Percentiles rank a stretch among this genome's conserved stretches.
phyloP scores from a whole-genome alignment of 495 filamentous ascomycete species.

The Hypoxylon fragiforme region DNA sequence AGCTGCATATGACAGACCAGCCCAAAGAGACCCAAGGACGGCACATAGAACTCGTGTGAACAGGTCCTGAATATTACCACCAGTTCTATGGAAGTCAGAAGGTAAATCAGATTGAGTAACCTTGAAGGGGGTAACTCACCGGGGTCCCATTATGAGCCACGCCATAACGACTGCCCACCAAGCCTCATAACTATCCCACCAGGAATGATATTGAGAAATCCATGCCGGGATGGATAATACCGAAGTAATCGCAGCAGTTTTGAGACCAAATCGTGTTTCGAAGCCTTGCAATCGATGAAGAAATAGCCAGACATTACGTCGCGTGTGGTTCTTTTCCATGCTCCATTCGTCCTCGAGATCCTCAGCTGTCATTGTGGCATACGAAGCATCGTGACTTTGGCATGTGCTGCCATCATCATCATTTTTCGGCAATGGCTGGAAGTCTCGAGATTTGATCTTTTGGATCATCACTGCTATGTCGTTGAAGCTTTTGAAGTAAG shows the following conservation, averaged over 20 bases:
- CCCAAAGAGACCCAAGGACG: constrained; percentile 57
- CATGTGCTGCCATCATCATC: constrained; percentile 27
- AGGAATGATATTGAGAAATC: constrained; percentile 43
- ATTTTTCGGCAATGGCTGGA: constrained; percentile 32
- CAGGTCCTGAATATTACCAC: constrained; percentile 60
- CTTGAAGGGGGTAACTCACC: constrained; percentile 14
- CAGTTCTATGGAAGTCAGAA: constrained; percentile 44
- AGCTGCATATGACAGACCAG: constrained; percentile 53
- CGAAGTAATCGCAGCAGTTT: constrained; percentile 54
- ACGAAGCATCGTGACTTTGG: constrained; percentile 20
- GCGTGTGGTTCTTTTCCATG: constrained; percentile 37
- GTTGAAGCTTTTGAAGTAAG: constrained; percentile 56
- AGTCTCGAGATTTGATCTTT: constrained; percentile 32
- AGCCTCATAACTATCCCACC: constrained; percentile 57
- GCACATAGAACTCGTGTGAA: constrained; percentile 50
- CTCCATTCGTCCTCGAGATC: constrained; percentile 26
- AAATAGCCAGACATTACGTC: constrained; percentile 52
- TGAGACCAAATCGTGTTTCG: constrained; percentile 61
- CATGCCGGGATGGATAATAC: constrained; percentile 59
- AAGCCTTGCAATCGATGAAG: constrained; percentile 60
- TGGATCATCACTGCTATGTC: constrained; percentile 43
- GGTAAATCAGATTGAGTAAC: not conserved
- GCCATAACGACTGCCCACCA: constrained; percentile 63
- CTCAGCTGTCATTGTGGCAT: constrained; percentile 31
- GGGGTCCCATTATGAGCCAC: constrained; percentile 62